Percentiles rank a stretch among this genome's conserved stretches.
phyloP scores from a whole-genome alignment of 129 eudicot genomes.

The Pseudognaphalium luteoalbum region DNA sequence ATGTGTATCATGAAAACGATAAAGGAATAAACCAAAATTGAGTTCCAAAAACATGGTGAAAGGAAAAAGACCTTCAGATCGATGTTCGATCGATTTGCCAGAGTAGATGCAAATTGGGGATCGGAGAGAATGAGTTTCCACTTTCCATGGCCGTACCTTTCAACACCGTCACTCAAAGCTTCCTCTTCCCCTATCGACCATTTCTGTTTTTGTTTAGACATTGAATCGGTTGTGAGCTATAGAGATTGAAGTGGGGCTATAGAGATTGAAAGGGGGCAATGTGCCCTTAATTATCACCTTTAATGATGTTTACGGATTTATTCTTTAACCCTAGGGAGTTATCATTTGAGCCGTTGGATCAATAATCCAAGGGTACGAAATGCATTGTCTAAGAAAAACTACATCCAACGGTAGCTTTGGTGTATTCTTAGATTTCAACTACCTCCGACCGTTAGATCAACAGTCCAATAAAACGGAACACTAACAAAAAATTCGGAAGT shows the following conservation, averaged over 20 bases:
- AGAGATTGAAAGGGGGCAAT: neutral
- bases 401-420: neutral
- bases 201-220: slow-evolving; percentile 9
- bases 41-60: neutral
- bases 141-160: slow-evolving; percentile 36
- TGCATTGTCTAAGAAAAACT: neutral
- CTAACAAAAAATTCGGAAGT: neutral
- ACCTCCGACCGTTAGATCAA: slow-evolving; percentile 21
- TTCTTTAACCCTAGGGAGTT: slow-evolving; percentile 3
- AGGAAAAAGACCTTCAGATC: slow-evolving; percentile 35
- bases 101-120: slow-evolving; percentile 23
- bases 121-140: slow-evolving; percentile 39
- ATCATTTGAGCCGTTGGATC: slow-evolving; percentile 18
- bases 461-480: neutral
- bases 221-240: neutral
- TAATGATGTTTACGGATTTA: neutral
- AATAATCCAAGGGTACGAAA: slow-evolving; percentile 5
- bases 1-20: neutral
- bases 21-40: neutral
- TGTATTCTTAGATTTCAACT: slow-evolving; percentile 7
- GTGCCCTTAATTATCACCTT: neutral
- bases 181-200: slow-evolving; percentile 39
- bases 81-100: slow-evolving; percentile 24
- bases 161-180: slow-evolving; percentile 36
- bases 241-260: neutral